Base-by-base conservation (phyloP, 2,329 filamentous ascomycete genomes). In the Trichoderma guizhouense region DNA sequence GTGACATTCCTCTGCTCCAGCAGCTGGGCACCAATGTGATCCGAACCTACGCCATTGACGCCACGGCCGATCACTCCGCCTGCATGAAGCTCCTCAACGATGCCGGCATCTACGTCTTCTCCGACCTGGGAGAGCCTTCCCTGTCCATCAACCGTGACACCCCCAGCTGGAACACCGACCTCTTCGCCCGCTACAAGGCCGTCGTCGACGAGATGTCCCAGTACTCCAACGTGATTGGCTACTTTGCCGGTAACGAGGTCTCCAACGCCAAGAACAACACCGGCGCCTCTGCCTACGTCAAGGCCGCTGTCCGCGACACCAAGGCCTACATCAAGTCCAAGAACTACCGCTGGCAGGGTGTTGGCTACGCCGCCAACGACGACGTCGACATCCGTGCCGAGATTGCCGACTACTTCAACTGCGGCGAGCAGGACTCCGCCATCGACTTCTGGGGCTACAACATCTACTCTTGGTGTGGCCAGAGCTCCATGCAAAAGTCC, bases 401-500 rank as follows among this genome's bases (percentile, higher is more conserved):
- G 78, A 90, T 98, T 79, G 93, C 94, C 76, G 85, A 94, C 80
- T 99, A 97, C 88, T 98, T 99, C 86, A 95, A 97, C 87, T 99
- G 96, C 80, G 93, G 95, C 73, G 71, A 78, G 3, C 82, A 89
- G 73, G 39, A 43, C 39, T 80, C 86, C 39, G 84, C 92, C 73
- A 97, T 98, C 76, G 96, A 99, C 84, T 98, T 97, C 87, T 99
- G 95, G 93, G 96, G 96, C 72, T 98, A 98, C 91, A 99, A 99
- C 88, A 97, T 98, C 85, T 99, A 99, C 88, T 97, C 95, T 68
- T 99, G 96, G 96, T 99, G 96, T 82, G 96, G 95, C 76, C 82
- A 95, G 77, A 97, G 93, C 79, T 89, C 86, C 78, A 96, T 92
- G 85, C 79, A 86, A 43, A 80, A 86, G 72, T 98, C 96, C 4